These are phyloP conservation scores for Hibiscus trionum DNA, from an alignment of 345 rosid species.

Conservation along the genomic window DNA sequence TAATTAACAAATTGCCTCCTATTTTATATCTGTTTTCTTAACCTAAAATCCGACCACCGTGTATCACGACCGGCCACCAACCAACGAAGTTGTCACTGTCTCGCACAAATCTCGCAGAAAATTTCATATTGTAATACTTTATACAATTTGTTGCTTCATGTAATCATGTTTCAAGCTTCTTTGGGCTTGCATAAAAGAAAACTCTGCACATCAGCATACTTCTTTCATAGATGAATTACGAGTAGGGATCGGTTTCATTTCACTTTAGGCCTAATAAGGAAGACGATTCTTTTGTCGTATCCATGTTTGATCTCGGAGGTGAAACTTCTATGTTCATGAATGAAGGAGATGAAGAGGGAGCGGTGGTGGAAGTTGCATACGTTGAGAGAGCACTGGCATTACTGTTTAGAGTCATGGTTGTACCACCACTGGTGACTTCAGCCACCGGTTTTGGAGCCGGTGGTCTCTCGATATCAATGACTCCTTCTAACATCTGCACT, in stretches of 20 bases:
- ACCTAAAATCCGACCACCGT: too few relatives aligned
- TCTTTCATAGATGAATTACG: not conserved
- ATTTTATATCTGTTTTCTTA: too few relatives aligned
- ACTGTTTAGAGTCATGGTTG: slow-evolving; percentile 32
- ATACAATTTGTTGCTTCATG: too few relatives aligned
- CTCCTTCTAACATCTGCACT: slow-evolving; percentile 61
- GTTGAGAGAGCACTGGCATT: slow-evolving; percentile 34
- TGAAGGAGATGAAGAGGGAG: slow-evolving; percentile 43
- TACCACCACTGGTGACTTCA: slow-evolving; percentile 25
- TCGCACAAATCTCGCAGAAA: too few relatives aligned
- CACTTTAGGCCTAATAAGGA: slow-evolving; percentile 17
- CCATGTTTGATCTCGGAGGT: slow-evolving; percentile 31
- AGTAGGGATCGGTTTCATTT: not conserved
- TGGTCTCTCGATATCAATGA: slow-evolving; percentile 34
- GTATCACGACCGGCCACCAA: too few relatives aligned
- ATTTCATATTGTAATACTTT: not conserved
- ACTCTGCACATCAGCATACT: not conserved
- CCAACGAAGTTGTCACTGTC: too few relatives aligned
- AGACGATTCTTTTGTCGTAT: slow-evolving; percentile 27
- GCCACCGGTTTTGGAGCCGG: slow-evolving; percentile 33
- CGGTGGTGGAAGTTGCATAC: slow-evolving; percentile 34
- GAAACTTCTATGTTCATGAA: slow-evolving; percentile 32
- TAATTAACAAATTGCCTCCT: too few relatives aligned
- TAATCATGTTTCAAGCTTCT: not conserved
- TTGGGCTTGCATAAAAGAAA: not conserved